Conservation (phyloP, 345 rosid genomes). For the Dipteronia dyeriana region DNA sequence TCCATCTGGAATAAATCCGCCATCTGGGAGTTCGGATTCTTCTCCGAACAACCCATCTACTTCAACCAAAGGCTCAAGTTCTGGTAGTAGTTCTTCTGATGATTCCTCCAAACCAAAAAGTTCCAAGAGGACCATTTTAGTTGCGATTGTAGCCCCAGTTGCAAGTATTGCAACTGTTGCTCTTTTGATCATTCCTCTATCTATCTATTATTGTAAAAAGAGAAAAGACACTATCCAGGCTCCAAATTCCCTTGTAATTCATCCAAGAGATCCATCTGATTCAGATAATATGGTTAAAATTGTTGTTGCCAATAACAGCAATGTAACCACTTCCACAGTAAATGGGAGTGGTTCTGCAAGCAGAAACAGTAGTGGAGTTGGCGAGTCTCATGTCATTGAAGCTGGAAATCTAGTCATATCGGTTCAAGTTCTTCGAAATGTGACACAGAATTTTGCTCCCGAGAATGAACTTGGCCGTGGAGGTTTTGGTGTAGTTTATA, state of each 20-base stretch:
- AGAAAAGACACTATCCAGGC: constrained; percentile 30
- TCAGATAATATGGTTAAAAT: constrained; percentile 55
- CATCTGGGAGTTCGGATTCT: constrained; percentile 30
- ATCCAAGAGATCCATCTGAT: constrained; percentile 69
- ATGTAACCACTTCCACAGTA: constrained; percentile 45
- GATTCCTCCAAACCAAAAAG: constrained; percentile 24
- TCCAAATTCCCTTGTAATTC: constrained; percentile 59
- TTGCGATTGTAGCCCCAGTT: constrained; percentile 48
- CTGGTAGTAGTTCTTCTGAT: constrained; percentile 27
- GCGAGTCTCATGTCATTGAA: constrained; percentile 68
- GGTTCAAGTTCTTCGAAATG: constrained; percentile 74
- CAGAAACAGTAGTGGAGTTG: constrained; percentile 41
- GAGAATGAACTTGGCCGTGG: constrained; percentile 81
- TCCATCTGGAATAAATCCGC: constrained; percentile 25
- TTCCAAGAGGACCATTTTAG: constrained; percentile 31
- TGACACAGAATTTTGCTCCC: constrained; percentile 61
- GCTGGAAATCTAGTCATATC: constrained; percentile 70
- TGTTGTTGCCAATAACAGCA: constrained; percentile 49
- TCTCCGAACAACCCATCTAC: constrained; percentile 19
- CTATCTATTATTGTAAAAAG: constrained; percentile 49
- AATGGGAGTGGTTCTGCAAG: constrained; percentile 56
- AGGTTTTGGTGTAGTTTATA: constrained; percentile 79
- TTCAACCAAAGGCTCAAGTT: constrained; percentile 20
- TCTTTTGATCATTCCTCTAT: constrained; percentile 45
- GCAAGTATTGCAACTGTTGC: constrained; percentile 48